Conservation (phyloP, 805 yeast genomes). For the Metschnikowia noctiluminum region DNA sequence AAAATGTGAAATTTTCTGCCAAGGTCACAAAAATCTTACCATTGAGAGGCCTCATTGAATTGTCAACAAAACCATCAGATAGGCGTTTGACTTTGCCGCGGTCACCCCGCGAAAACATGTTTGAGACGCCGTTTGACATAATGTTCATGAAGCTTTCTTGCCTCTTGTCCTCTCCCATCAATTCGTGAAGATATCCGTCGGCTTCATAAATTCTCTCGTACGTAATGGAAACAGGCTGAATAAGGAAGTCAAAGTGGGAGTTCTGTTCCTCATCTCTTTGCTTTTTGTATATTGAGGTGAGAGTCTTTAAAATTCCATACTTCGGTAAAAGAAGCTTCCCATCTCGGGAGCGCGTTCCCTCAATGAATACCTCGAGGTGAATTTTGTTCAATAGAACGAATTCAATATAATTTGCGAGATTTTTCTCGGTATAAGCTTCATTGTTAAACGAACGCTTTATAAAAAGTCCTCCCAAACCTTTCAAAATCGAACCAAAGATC, state of each 20-base stretch:
- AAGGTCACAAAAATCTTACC: conserved; percentile 38
- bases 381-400: conserved; percentile 46
- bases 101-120: conserved; percentile 21
- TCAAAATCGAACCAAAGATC: conserved; percentile 48
- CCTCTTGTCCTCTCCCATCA: conserved; percentile 54
- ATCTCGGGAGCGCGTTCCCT: conserved; percentile 64
- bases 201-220: conserved; percentile 59
- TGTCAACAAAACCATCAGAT: conserved; percentile 29
- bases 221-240: conserved; percentile 56
- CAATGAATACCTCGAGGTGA: conserved; percentile 58
- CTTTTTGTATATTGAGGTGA: conserved; percentile 43
- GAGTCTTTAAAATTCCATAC: conserved; percentile 55
- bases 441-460: conserved; percentile 49
- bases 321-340: conserved; percentile 64
- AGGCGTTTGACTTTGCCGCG: conserved; percentile 1
- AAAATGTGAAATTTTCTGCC: conserved; percentile 31
- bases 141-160: conserved; percentile 47
- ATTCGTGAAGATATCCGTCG: conserved; percentile 52
- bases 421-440: conserved; percentile 44
- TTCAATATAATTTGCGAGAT: conserved; percentile 46
- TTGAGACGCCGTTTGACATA: conserved; percentile 32
- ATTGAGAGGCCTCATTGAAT: conserved; percentile 23
- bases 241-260: conserved; percentile 28
- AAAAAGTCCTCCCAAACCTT: conserved; percentile 53
- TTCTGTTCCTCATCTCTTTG: conserved; percentile 27